Evolutionary conservation across 202 grass and related monocot genomes (phyloP).

Genomic region (Carex sylvatica): DNA sequence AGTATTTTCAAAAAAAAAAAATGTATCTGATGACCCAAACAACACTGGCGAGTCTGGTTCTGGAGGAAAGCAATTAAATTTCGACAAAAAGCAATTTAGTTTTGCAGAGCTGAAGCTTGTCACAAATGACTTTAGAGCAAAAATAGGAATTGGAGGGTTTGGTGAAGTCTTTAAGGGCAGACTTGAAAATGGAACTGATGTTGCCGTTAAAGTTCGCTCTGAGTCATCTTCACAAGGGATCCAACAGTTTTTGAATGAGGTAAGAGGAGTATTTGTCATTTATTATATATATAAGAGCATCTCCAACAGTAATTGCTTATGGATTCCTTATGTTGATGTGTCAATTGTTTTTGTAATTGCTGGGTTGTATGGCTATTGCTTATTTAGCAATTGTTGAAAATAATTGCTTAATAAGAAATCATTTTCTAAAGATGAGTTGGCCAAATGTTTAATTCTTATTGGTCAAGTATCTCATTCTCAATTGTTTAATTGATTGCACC

Average conservation of each 20-base stretch:
- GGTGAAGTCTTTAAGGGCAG: constrained; percentile 37
- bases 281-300: background rate
- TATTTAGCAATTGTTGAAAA: too few relatives aligned
- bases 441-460: too few relatives aligned
- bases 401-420: too few relatives aligned
- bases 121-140: constrained; percentile 33
- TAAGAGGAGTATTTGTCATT: background rate
- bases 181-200: constrained; percentile 31
- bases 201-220: constrained; percentile 37
- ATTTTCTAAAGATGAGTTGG: too few relatives aligned
- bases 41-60: too few relatives aligned
- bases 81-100: constrained; percentile 1
- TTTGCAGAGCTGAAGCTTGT: background rate
- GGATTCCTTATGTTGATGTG: too few relatives aligned
- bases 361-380: too few relatives aligned
- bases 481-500: too few relatives aligned
- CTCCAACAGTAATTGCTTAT: too few relatives aligned
- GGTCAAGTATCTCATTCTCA: too few relatives aligned
- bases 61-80: background rate
- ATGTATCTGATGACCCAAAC: background rate
- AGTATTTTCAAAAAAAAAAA: too few relatives aligned
- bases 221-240: constrained; percentile 16
- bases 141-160: constrained; percentile 39
- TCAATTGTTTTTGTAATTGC: too few relatives aligned
- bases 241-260: constrained; percentile 40